Percentiles rank a stretch among this genome's conserved stretches.
Conservation (phyloP, 371 early-diverging fungal species). For the Mucor lusitanicus region DNA sequence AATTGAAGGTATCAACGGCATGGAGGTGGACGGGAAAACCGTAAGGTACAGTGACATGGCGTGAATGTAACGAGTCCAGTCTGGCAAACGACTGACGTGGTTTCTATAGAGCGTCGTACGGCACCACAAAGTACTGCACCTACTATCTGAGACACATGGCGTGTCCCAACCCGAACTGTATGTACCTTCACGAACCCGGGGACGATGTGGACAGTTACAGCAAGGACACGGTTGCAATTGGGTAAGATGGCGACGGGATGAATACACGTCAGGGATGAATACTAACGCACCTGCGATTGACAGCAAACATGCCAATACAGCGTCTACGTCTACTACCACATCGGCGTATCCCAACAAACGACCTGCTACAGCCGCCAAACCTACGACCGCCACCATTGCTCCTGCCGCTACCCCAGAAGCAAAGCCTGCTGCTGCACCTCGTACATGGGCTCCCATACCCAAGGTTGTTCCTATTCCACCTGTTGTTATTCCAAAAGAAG, state of each 20-base stretch:
- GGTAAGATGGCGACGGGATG: constrained; percentile 32
- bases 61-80: neutral
- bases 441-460: constrained; percentile 47
- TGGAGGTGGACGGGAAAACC: constrained; percentile 79
- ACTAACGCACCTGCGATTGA: neutral
- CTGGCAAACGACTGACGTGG: neutral
- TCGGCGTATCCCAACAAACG: constrained; percentile 39
- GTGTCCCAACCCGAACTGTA: constrained; percentile 92
- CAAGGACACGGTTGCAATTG: constrained; percentile 50
- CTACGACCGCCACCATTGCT: constrained; percentile 3
- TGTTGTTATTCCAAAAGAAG: constrained; percentile 15
- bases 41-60: constrained; percentile 54
- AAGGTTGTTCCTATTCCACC: constrained; percentile 36
- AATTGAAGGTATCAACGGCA: constrained; percentile 91
- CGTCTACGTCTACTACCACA: constrained; percentile 10
- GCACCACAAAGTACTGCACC: constrained; percentile 97
- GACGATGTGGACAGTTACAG: constrained; percentile 81
- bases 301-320: constrained; percentile 27
- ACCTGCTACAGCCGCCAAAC: constrained; percentile 16
- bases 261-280: neutral
- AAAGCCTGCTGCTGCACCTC: constrained; percentile 18
- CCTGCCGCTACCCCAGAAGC: constrained; percentile 6
- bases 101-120: constrained; percentile 69
- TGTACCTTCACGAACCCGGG: constrained; percentile 95
- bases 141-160: constrained; percentile 88